phyloP scores from a whole-genome alignment of 108 stramenopile species.

The Cyclotella distinguenda region DNA sequence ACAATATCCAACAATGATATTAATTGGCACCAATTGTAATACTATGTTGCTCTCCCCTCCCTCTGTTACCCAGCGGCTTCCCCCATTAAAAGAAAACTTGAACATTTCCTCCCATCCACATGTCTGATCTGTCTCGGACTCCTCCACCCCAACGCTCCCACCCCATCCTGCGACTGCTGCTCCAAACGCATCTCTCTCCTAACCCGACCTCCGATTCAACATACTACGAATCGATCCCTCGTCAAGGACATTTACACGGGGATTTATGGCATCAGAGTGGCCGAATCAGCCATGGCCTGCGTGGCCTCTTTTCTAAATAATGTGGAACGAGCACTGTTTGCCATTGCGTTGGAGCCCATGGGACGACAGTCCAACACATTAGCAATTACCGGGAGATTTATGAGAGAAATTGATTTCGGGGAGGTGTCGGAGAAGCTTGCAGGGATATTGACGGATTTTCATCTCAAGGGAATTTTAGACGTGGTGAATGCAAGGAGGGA shows the following conservation, averaged over 20 bases:
- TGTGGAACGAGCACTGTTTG: neutral
- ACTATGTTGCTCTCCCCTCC: no score
- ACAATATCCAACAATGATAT: no score
- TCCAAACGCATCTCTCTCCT: neutral
- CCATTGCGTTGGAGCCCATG: neutral
- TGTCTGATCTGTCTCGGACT: no score
- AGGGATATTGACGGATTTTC: slow-evolving; percentile 8
- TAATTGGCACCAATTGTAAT: no score
- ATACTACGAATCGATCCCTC: neutral
- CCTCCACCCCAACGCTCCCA: no score
- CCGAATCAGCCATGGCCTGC: neutral
- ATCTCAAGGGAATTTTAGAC: neutral
- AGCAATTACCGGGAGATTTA: slow-evolving; percentile 2
- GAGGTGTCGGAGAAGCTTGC: slow-evolving; percentile 2
- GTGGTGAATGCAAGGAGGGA: neutral
- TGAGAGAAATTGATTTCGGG: slow-evolving; percentile 15
- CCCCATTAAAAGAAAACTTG: no score
- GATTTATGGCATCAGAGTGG: neutral
- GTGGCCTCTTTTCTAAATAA: neutral
- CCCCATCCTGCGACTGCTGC: neutral
- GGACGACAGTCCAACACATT: neutral
- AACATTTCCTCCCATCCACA: no score
- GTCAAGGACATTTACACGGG: neutral
- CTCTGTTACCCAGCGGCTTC: no score
- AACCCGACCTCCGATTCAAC: neutral